Evolutionary conservation across 2,329 filamentous ascomycete genomes (phyloP).

Genomic region (Fulvia fulva): DNA sequence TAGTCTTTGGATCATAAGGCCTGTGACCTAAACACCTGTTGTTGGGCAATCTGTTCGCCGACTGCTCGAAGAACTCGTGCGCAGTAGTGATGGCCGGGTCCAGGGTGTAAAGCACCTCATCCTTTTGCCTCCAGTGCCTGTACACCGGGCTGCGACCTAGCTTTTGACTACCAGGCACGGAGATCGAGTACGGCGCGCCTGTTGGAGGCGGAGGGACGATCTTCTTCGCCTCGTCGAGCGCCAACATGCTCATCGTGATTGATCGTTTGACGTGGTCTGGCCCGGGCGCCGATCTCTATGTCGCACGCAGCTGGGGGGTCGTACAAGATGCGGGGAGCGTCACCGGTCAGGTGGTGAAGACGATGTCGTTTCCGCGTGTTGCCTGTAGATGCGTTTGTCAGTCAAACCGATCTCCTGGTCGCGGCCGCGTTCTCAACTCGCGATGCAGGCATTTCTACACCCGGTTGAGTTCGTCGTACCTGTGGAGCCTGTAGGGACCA

Average conservation of each 20-base stretch:
- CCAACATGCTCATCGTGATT: conserved; percentile 13
- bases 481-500: background rate
- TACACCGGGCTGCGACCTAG: conserved; percentile 74
- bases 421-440: background rate
- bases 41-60: conserved; percentile 58
- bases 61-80: conserved; percentile 35
- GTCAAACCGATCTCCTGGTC: background rate
- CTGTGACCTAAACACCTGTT: conserved; percentile 74
- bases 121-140: conserved; percentile 73
- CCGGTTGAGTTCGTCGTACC: background rate
- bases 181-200: conserved; percentile 72
- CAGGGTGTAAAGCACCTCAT: conserved; percentile 67
- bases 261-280: background rate
- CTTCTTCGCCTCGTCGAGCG: conserved; percentile 39
- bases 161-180: conserved; percentile 69
- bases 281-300: background rate
- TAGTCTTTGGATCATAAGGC: conserved; percentile 69
- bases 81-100: conserved; percentile 53
- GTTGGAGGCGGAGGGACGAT: conserved; percentile 62
- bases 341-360: background rate
- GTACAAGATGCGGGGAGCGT: background rate
- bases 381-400: background rate
- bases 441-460: background rate
- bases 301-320: background rate
- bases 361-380: background rate